Percentiles rank a stretch among this genome's conserved stretches.
These are phyloP conservation scores for Corallochytrium limacisporum DNA, from an alignment of 78 protist genomes.

Conservation along the genomic window DNA sequence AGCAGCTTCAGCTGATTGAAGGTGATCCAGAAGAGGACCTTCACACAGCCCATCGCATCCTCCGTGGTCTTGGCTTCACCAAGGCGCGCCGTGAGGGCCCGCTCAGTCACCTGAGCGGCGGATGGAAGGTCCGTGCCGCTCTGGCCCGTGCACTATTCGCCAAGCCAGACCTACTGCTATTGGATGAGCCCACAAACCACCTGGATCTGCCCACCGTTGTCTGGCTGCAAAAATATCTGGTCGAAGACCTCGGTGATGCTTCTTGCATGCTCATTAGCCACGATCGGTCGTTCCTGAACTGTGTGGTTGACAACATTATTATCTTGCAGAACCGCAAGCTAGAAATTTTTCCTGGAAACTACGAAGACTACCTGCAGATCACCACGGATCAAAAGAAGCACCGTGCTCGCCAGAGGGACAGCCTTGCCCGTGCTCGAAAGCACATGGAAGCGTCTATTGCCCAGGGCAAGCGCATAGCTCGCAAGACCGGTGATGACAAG, in stretches of 20 bases:
- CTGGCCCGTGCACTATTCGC: slow-evolving; percentile 86
- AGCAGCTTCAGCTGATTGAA: no score
- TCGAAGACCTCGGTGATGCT: not conserved
- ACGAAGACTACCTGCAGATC: not conserved
- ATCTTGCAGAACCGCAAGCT: slow-evolving; percentile 39
- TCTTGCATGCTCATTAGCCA: slow-evolving; percentile 68
- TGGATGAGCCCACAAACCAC: slow-evolving; percentile 89
- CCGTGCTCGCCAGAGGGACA: not conserved
- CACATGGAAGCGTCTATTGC: not conserved
- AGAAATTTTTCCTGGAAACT: slow-evolving; percentile 34
- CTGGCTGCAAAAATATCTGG: slow-evolving; percentile 70
- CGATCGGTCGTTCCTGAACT: slow-evolving; percentile 69
- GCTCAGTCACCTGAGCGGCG: slow-evolving; percentile 63
- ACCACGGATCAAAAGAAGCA: not conserved
- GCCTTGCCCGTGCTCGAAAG: not conserved
- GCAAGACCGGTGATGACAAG: not conserved
- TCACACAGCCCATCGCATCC: slow-evolving; percentile 50
- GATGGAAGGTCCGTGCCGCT: slow-evolving; percentile 79
- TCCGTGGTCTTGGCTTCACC: slow-evolving; percentile 68
- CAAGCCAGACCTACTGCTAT: slow-evolving; percentile 77
- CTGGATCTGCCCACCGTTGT: slow-evolving; percentile 67
- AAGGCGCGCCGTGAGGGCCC: slow-evolving; percentile 34
- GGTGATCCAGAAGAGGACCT: no score
- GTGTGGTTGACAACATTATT: slow-evolving; percentile 58
- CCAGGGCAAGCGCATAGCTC: not conserved